A percentile compares a stretch with the other conserved stretches of the same genome.
Evolutionary conservation across 2,329 filamentous ascomycete species (phyloP).

Genomic region (Ophiognomonia clavigignenti-juglandacearum): DNA sequence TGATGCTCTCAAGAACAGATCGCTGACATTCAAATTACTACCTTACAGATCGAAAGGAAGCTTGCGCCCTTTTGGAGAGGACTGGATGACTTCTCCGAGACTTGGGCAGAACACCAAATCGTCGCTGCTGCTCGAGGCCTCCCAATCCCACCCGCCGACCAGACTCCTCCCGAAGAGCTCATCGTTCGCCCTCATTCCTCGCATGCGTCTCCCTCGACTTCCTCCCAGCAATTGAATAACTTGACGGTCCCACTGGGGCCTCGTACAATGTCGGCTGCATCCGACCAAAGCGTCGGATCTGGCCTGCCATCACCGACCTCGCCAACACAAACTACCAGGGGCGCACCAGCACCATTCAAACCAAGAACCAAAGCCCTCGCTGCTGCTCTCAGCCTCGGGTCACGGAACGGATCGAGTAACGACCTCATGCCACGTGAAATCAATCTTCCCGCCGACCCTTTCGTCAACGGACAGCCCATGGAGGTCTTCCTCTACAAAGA

Average conservation of each 20-base stretch:
- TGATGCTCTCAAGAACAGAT: not conserved
- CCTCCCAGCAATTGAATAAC: slow-evolving; percentile 60
- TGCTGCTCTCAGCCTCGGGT: slow-evolving; percentile 68
- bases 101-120: slow-evolving; percentile 94
- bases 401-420: slow-evolving; percentile 65
- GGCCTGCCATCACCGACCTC: slow-evolving; percentile 54
- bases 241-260: slow-evolving; percentile 76
- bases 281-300: slow-evolving; percentile 61
- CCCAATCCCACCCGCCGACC: slow-evolving; percentile 77
- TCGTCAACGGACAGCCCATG: slow-evolving; percentile 88
- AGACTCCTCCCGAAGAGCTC: slow-evolving; percentile 67
- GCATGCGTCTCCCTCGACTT: slow-evolving; percentile 42
- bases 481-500: slow-evolving; percentile 94
- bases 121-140: slow-evolving; percentile 82
- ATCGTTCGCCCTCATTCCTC: slow-evolving; percentile 42
- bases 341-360: slow-evolving; percentile 62
- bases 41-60: slow-evolving; percentile 75
- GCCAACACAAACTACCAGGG: slow-evolving; percentile 33
- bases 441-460: slow-evolving; percentile 74
- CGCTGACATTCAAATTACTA: slow-evolving; percentile 1
- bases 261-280: slow-evolving; percentile 73
- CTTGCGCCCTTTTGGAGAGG: slow-evolving; percentile 95
- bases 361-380: slow-evolving; percentile 86
- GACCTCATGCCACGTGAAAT: slow-evolving; percentile 75
- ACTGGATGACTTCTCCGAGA: slow-evolving; percentile 79